Base-by-base conservation (phyloP, 2,329 filamentous ascomycete species). In the Aspergillus uvarum region DNA sequence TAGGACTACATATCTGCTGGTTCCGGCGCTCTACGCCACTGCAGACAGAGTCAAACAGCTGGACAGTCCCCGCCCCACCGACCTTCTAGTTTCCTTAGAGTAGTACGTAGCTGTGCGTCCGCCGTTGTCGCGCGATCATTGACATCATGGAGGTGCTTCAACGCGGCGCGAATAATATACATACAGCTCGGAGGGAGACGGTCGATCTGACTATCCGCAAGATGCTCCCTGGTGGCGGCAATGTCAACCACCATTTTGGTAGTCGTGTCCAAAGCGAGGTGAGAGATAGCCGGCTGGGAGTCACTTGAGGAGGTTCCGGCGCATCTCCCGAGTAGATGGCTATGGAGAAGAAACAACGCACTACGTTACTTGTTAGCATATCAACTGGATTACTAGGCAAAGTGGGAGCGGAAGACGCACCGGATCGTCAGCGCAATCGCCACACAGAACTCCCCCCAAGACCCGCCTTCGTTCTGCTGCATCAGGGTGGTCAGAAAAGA, bases 191-290 rank as follows among this genome's bases (percentile, higher is more conserved):
- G 35, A 16, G 35, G 35, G 14, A 42, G 35, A 21, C 19, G 35
- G 21, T 58, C 63, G 21, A 60, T 38, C 21, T 51, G 7, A 16
- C 21, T 11, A 1, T 52, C 11, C 1, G 59, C 6, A 5, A 60
- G 14, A 12, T 56, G 14, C 22, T 53, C 26, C 6, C 62, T 62
- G 12, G 61, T 53, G 2, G 47, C 47, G 12, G 59, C 59, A 42
- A 70, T 65, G 32, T 70, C 68, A 21, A 60, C 42, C 7, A 66
- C 62, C 47, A 70, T 67, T 8, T 63, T 69, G 19, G 61, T 63
- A 14, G 64, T 35, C n/a, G 67, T 66, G n/a, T 68, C 63, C 49
- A 70, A 57, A 11, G 67, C 63, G 7, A 50, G 58, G 16, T 55
- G 35, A 2, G 68, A 68, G 14, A 10, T 60, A 12, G 59, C 42